Percentiles rank a stretch among this genome's conserved stretches.
Conservation (phyloP, 2,329 filamentous ascomycete genomes). For the Saccharata proteae region DNA sequence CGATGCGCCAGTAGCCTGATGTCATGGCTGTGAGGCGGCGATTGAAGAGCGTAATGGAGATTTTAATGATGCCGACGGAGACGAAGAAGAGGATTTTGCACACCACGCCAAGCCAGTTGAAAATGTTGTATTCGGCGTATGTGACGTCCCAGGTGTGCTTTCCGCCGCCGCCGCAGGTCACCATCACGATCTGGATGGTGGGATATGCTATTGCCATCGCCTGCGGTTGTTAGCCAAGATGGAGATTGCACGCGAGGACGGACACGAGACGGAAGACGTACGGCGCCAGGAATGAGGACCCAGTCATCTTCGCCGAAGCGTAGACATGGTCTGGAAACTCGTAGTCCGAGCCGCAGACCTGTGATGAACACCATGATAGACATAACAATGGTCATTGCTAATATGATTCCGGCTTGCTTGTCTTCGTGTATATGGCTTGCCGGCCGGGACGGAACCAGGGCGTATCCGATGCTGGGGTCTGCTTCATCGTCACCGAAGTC, state of each 20-base stretch:
- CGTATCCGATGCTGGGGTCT: slow-evolving; percentile 10
- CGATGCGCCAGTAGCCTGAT: slow-evolving; percentile 17
- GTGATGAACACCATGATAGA: slow-evolving; percentile 19
- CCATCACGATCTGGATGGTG: slow-evolving; percentile 15
- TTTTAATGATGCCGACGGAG: slow-evolving; percentile 24
- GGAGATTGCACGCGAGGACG: not conserved
- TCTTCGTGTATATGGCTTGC: slow-evolving; percentile 15
- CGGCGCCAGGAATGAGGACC: slow-evolving; percentile 20
- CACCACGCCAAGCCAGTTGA: slow-evolving; percentile 13
- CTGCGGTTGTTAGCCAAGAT: slow-evolving; percentile 1
- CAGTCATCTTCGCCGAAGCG: slow-evolving; percentile 23
- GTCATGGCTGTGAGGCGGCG: slow-evolving; percentile 22
- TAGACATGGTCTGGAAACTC: slow-evolving; percentile 15
- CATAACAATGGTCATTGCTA: slow-evolving; percentile 18
- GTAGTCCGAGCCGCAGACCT: slow-evolving; percentile 15
- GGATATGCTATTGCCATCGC: slow-evolving; percentile 18
- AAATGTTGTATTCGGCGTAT: slow-evolving; percentile 20
- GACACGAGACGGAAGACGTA: slow-evolving; percentile 9
- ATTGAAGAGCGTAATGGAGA: slow-evolving; percentile 26
- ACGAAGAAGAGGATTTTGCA: slow-evolving; percentile 18
- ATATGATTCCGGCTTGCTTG: slow-evolving; percentile 16
- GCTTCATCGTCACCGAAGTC: slow-evolving; percentile 13
- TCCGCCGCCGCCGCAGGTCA: slow-evolving; percentile 15
- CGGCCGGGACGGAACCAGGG: slow-evolving; percentile 3
- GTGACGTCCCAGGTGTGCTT: slow-evolving; percentile 22